phyloP scores from a whole-genome alignment of 2,329 filamentous ascomycete genomes.

The Endoconidiophora laricicola region DNA sequence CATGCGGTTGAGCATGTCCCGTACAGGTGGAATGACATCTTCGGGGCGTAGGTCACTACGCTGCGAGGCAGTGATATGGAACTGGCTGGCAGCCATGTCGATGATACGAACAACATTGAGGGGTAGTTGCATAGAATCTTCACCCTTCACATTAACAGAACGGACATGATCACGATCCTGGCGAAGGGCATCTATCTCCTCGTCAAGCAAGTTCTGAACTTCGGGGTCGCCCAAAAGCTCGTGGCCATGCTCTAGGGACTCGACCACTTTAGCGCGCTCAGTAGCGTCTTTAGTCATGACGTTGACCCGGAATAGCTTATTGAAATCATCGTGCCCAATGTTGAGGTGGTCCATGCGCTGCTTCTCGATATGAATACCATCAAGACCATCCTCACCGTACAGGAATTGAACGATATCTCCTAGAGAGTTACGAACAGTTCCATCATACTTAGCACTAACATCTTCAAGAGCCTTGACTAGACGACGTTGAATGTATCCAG shows the following conservation, averaged over 20 bases:
- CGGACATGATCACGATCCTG: conserved; percentile 64
- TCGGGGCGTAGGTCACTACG: conserved; percentile 80
- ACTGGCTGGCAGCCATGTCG: conserved; percentile 74
- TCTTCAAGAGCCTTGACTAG: conserved; percentile 97
- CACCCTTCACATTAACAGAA: conserved; percentile 51
- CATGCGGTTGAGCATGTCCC: conserved; percentile 57
- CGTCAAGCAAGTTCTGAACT: conserved; percentile 71
- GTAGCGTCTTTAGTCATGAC: conserved; percentile 53
- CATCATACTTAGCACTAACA: conserved; percentile 93
- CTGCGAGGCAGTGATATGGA: conserved; percentile 71
- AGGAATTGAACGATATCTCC: conserved; percentile 95
- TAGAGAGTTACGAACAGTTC: conserved; percentile 89
- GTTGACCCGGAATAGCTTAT: conserved; percentile 69
- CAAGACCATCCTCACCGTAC: conserved; percentile 92
- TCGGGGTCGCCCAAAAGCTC: conserved; percentile 78
- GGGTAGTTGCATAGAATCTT: conserved; percentile 77
- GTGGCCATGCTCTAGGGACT: conserved; percentile 57
- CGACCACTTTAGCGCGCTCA: conserved; percentile 31
- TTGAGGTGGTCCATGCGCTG: conserved; percentile 78
- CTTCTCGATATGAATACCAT: conserved; percentile 84
- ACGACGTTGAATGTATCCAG: conserved; percentile 96
- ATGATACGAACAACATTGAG: conserved; percentile 86
- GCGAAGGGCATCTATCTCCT: conserved; percentile 66
- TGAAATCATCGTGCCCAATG: conserved; percentile 61
- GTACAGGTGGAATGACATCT: conserved; percentile 69